A percentile compares a stretch with the other conserved stretches of the same genome.
phyloP scores from a whole-genome alignment of 768 basidiomycete genomes.

The Sutorius australiensis region DNA sequence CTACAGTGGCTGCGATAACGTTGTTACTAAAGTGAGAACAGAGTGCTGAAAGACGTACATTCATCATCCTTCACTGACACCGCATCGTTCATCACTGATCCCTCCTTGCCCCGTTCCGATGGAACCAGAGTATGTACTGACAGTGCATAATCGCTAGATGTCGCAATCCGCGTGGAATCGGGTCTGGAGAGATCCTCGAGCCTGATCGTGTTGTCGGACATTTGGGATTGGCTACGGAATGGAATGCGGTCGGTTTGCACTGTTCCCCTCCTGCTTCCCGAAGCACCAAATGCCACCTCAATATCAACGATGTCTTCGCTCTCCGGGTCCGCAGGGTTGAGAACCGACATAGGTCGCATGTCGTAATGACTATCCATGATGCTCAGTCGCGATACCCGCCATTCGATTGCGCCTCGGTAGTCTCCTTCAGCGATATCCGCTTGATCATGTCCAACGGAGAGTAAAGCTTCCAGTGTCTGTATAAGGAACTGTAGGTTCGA shows the following conservation, averaged over 20 bases:
- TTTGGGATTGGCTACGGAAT: constrained; percentile 32
- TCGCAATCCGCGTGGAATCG: constrained; percentile 16
- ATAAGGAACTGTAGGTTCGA: constrained; percentile 54
- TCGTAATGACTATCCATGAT: constrained; percentile 51
- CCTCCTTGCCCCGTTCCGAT: constrained; percentile 20
- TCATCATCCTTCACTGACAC: constrained; percentile 24
- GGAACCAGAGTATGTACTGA: constrained; percentile 25
- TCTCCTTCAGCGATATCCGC: constrained; percentile 65
- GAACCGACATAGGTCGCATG: constrained; percentile 38
- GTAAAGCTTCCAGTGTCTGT: constrained; percentile 58
- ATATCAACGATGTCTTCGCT: constrained; percentile 57
- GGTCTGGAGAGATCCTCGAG: constrained; percentile 24
- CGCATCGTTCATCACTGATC: constrained; percentile 17
- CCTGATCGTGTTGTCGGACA: constrained; percentile 34
- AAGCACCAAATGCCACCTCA: constrained; percentile 45
- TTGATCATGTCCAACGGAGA: constrained; percentile 67
- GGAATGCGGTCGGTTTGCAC: constrained; percentile 22
- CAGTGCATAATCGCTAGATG: constrained; percentile 24
- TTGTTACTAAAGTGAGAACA: neutral
- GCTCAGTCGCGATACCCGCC: constrained; percentile 71
- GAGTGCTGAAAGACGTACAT: constrained; percentile 12
- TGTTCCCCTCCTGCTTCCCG: constrained; percentile 32
- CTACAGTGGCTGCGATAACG: constrained; percentile 16
- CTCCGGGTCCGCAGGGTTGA: constrained; percentile 39
- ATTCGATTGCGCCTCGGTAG: constrained; percentile 72